Evolutionary conservation across 192 early-diverging fungal species (phyloP), one percentile per base, ranked within the genome.

Genomic region (Phycomyces nitens): DNA sequence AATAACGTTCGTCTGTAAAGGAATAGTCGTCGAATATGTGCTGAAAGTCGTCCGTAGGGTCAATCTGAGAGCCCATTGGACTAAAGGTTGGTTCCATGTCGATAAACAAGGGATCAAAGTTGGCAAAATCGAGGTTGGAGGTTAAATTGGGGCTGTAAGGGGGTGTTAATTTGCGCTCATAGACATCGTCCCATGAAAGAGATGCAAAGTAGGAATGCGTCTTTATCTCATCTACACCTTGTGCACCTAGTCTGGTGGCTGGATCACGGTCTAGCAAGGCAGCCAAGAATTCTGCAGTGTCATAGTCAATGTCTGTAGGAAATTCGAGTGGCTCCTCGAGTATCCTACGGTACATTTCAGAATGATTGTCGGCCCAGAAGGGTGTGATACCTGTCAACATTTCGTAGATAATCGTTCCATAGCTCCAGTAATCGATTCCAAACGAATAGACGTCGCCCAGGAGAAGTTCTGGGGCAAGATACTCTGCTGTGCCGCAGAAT

Each of bases 351-450:
- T 86, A 84, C 80, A 83, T 82, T 9, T 72, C 68, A 8, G 73
- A 70, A 57, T 83, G 78, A 38, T 79, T 81, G 16, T 83, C 80
- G 5, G 76, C 80, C 74, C 82, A 81, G 44, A 80, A 85, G 1
- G 83, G 83, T 2, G 81, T 82, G 24, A 73, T 74, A 7, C 95
- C 93, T 0, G 86, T 85, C 26, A 96, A 68, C 94, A 98, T 95
- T 63, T 94, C 91, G 60, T 85, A 98, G 10, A 96, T 64, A 63
- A 98, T 78, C 10, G 93, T 82, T 15, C 94, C 95, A 58, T 95
- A 78, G 56, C 84, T 85, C 96, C 96, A 98, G 74, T 88, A 89
- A 76, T 98, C 95, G 1, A 94, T 89, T 27, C 84, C 85, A 49
- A 80, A 82, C 29, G 84, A 86, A 59, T 92, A 90, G 11, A 79